Conservation (phyloP, 345 rosid species). For the Eucalyptus guilfoylei region DNA sequence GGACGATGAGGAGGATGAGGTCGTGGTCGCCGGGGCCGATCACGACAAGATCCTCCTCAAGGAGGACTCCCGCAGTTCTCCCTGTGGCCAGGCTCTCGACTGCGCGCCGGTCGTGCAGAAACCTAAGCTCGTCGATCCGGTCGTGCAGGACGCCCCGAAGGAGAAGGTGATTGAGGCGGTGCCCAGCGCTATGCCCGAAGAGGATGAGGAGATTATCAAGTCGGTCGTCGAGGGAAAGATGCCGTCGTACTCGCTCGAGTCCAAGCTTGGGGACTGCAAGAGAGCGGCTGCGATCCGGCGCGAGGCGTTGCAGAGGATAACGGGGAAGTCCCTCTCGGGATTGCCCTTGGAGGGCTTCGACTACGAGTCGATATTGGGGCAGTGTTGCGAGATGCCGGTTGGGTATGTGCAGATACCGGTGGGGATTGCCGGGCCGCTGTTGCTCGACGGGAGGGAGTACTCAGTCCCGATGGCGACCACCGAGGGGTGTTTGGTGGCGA, state of each 20-base stretch:
- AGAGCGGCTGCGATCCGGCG: constrained; percentile 50
- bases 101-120: background rate
- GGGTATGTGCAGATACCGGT: constrained; percentile 75
- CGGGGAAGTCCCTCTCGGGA: constrained; percentile 42
- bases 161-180: background rate
- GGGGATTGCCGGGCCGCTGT: constrained; percentile 66
- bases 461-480: constrained; percentile 75
- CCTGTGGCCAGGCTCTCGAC: constrained; percentile 43
- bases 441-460: constrained; percentile 49
- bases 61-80: constrained; percentile 19
- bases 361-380: constrained; percentile 54
- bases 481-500: constrained; percentile 71
- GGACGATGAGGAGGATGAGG: constrained; percentile 31
- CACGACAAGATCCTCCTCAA: constrained; percentile 4
- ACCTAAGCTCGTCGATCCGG: background rate
- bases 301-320: constrained; percentile 41
- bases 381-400: constrained; percentile 76
- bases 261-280: constrained; percentile 52
- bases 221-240: constrained; percentile 33
- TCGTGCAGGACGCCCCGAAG: background rate
- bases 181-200: constrained; percentile 1
- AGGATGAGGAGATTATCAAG: constrained; percentile 41
- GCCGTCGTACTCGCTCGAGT: constrained; percentile 53
- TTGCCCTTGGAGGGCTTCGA: constrained; percentile 60
- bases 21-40: background rate